Evolutionary conservation across 306 rosid species (phyloP).

Genomic region (Ziziphus jujuba): DNA sequence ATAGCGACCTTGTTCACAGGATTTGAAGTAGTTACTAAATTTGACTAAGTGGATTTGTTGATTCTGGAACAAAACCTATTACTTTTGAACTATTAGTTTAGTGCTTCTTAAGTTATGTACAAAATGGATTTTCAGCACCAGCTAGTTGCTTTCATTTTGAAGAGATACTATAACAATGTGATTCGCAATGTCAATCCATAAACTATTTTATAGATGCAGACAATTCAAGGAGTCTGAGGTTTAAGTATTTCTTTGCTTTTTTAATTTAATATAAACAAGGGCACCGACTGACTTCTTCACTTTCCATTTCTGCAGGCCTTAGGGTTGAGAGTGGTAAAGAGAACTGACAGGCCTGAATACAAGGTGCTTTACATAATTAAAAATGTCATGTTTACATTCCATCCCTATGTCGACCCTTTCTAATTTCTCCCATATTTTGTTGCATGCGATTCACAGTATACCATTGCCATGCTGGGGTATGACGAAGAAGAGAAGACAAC

Average conservation of each 20-base stretch:
- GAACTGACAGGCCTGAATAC: conserved; percentile 74
- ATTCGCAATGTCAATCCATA: background rate
- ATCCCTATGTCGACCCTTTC: background rate
- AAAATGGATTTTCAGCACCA: no score
- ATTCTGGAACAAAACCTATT: no score
- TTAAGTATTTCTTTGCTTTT: background rate
- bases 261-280: background rate
- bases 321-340: conserved; percentile 77
- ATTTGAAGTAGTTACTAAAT: no score
- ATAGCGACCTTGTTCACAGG: no score
- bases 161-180: background rate
- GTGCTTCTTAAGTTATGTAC: no score
- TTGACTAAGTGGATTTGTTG: no score
- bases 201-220: background rate
- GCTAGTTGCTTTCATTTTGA: no score
- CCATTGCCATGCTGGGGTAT: conserved; percentile 80
- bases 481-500: conserved; percentile 81
- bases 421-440: conserved; percentile 6
- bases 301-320: conserved; percentile 56
- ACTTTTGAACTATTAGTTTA: no score
- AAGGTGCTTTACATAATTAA: conserved; percentile 44
- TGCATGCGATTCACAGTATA: conserved; percentile 54
- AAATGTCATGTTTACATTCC: background rate
- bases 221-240: background rate
- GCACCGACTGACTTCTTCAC: conserved; percentile 16